These are phyloP conservation scores for Fusarium hainanense DNA, from an alignment of 2,329 filamentous ascomycete species.

Conservation along the genomic window DNA sequence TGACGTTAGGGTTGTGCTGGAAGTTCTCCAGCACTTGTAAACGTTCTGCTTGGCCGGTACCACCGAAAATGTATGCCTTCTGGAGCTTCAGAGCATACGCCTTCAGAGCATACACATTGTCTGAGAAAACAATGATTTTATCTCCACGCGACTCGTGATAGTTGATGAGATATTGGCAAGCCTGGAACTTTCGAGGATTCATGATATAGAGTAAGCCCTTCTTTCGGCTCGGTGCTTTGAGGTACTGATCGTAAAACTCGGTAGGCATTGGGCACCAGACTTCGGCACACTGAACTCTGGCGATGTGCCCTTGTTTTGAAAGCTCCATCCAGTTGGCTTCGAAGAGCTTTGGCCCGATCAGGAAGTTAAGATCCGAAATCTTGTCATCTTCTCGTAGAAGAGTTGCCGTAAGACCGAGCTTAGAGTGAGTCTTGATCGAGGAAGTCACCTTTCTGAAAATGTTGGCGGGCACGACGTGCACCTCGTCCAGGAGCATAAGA, in stretches of 20 bases:
- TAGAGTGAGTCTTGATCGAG: constrained; percentile 93
- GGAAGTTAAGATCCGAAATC: constrained; percentile 95
- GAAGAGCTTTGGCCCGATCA: constrained; percentile 97
- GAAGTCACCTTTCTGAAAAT: constrained; percentile 96
- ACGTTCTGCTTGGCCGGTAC: constrained; percentile 86
- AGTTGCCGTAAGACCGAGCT: constrained; percentile 93
- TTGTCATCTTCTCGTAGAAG: constrained; percentile 97
- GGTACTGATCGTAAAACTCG: constrained; percentile 96
- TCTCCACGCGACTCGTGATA: constrained; percentile 95
- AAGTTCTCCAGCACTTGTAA: constrained; percentile 92
- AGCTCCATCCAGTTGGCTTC: constrained; percentile 99
- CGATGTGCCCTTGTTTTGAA: constrained; percentile 95
- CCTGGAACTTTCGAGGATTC: constrained; percentile 97
- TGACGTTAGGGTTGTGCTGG: constrained; percentile 88
- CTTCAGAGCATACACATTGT: constrained; percentile 93
- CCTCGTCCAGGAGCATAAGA: constrained; percentile 95
- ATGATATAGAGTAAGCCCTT: constrained; percentile 82
- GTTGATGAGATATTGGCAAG: constrained; percentile 97
- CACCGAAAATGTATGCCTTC: constrained; percentile 92
- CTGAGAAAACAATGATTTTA: constrained; percentile 98
- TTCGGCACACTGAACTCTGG: constrained; percentile 95
- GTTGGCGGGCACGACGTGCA: constrained; percentile 95
- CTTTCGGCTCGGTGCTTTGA: constrained; percentile 70
- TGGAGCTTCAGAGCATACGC: constrained; percentile 84
- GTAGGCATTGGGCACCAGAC: constrained; percentile 99